Evolutionary conservation across 2,329 filamentous ascomycete species (phyloP).

Genomic region (Colletotrichum gloeosporioides): DNA sequence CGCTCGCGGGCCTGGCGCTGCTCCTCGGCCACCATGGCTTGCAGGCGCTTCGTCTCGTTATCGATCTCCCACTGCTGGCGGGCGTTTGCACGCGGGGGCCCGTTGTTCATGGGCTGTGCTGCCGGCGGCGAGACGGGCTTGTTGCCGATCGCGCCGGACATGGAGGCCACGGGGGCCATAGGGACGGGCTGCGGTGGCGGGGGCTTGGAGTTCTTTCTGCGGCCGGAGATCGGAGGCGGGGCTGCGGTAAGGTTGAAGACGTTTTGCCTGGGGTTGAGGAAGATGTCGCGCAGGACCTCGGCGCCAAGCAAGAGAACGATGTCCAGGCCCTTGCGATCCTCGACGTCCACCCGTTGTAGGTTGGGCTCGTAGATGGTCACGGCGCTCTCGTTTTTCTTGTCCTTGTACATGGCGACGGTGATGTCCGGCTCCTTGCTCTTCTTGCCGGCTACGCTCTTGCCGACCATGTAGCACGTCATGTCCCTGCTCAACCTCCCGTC

Average conservation of each 20-base stretch:
- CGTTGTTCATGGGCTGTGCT: constrained; percentile 29
- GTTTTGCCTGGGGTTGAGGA: constrained; percentile 69
- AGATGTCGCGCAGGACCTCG: constrained; percentile 70
- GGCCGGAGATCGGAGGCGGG: constrained; percentile 27
- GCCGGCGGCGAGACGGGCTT: constrained; percentile 25
- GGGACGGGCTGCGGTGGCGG: constrained; percentile 20
- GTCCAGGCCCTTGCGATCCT: constrained; percentile 93
- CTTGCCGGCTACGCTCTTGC: constrained; percentile 74
- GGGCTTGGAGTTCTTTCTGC: constrained; percentile 52
- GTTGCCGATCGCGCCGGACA: constrained; percentile 47
- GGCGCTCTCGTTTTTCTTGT: constrained; percentile 64
- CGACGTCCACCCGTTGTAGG: constrained; percentile 85
- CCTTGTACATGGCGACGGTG: constrained; percentile 85
- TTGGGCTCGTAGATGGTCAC: constrained; percentile 95
- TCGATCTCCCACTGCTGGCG: constrained; percentile 58
- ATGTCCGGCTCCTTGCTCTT: constrained; percentile 95
- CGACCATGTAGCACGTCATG: constrained; percentile 86
- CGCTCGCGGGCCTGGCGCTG: constrained; percentile 61
- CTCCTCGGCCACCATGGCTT: constrained; percentile 55
- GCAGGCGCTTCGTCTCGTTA: constrained; percentile 78
- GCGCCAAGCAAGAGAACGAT: constrained; percentile 73
- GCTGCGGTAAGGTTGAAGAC: constrained; percentile 75
- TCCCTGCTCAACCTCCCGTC: constrained; percentile 87
- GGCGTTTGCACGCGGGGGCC: constrained; percentile 32
- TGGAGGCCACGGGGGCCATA: constrained; percentile 29